These are phyloP conservation scores for Backusella macrospora DNA, from an alignment of 192 early-diverging fungal genomes.

Conservation along the genomic window DNA sequence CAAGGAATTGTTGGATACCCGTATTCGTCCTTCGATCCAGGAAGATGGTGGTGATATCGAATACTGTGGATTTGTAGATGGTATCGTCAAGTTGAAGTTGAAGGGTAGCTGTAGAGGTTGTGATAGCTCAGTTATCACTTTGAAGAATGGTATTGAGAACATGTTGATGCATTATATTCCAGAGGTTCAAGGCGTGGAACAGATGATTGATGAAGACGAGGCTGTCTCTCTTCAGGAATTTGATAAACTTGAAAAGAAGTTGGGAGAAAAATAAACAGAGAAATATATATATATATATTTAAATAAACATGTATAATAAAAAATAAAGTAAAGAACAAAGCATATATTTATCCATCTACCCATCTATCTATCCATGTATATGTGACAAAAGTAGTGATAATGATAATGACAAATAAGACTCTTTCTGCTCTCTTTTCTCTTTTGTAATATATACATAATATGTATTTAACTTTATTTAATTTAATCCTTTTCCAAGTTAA, in stretches of 20 bases:
- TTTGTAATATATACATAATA: not conserved
- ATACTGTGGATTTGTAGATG: constrained; percentile 87
- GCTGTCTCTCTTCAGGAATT: constrained; percentile 81
- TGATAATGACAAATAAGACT: no score
- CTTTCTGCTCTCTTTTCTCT: not conserved
- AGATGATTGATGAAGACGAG: constrained; percentile 88
- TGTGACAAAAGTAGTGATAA: no score
- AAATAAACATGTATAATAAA: constrained; percentile 3
- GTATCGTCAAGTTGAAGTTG: constrained; percentile 89
- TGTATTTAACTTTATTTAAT: constrained; percentile 8
- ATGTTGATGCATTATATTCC: constrained; percentile 99
- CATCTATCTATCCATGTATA: no score
- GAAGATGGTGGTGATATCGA: constrained; percentile 99
- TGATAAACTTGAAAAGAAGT: constrained; percentile 78
- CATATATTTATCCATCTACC: no score
- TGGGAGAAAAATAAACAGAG: constrained; percentile 22
- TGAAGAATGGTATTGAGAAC: constrained; percentile 99
- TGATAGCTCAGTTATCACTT: constrained; percentile 82
- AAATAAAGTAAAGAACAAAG: not conserved
- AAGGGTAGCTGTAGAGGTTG: constrained; percentile 97
- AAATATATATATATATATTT: not conserved
- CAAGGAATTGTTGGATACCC: constrained; percentile 95
- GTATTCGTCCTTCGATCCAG: constrained; percentile 95
- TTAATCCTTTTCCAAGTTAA: constrained; percentile 91
- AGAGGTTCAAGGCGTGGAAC: constrained; percentile 86